Base-by-base conservation (phyloP, 1,284 basidiomycete genomes). In the Inonotus obliquus region DNA sequence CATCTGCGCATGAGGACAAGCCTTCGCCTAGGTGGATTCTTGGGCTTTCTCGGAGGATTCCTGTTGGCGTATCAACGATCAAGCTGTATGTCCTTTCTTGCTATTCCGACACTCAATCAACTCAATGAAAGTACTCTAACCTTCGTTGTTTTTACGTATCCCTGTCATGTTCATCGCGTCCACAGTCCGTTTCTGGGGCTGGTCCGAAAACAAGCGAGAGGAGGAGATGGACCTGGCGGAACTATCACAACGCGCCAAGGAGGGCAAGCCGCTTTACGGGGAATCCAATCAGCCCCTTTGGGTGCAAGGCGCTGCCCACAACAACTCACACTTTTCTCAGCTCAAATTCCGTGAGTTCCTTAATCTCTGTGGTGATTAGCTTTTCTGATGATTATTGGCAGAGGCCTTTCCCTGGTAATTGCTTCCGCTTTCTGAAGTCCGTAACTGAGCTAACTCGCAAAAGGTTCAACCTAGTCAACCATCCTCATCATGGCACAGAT, bases 121-220 rank as follows among this genome's bases (percentile, higher is more conserved):
- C 32, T 32, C 32, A 32, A 32, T 9, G 32, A 32, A 32, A 32
- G 32, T 32, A 32, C 9, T 32, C 32, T 32, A 32, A 32, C 32
- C 4, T 32, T 9, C 41, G 41, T 44, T 17, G 17, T 6, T 21
- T 44, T 41, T 19, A 13, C n/a, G 17, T 44, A 44, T 44, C 17
- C 3, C n/a, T 2, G 7, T 44, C 19, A n/a, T 6, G 19, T 5
- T 44, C n/a, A 2, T 44, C 17, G 13, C 11, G 11, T 27, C 14
- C 57, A 37, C 69, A 94, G 95, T 89, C 76, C 94, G 96, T 49
- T 96, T 99, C 82, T 96, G 93, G 93, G 96, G 96, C 56, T 96
- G 93, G 91, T 80, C 82, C 23, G 96, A 98, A 79, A 99, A 99
- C 79, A 85, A 84, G 66, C 78, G 82, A 21, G 95, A 98, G 73